Conservation (phyloP, 2,329 filamentous ascomycete genomes). For the Phialophora macrospora region DNA sequence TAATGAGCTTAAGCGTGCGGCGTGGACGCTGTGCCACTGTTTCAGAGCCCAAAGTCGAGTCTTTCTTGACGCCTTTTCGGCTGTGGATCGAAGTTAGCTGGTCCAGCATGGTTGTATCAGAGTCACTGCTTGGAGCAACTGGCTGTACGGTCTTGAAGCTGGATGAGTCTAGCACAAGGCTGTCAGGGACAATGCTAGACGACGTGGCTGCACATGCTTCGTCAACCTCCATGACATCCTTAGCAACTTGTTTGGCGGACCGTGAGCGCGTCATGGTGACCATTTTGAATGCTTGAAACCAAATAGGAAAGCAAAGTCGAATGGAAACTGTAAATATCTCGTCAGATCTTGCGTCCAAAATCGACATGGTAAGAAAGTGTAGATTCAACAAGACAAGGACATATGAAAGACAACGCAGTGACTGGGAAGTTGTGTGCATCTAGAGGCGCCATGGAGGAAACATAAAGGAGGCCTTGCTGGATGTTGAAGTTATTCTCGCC, state of each 20-base stretch:
- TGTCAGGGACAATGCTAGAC: not conserved
- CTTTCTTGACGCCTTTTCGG: not conserved
- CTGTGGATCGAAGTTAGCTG: not conserved
- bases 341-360: conserved; percentile 2
- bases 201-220: conserved; percentile 2
- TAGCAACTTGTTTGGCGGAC: not conserved
- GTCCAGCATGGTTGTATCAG: not conserved
- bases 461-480: not conserved
- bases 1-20: not conserved
- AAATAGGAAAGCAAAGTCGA: not conserved
- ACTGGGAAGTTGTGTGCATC: not conserved
- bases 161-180: not conserved
- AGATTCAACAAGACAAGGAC: not conserved
- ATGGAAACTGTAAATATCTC: conserved; percentile 1
- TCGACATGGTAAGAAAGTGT: not conserved
- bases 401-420: not conserved
- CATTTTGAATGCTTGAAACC: conserved; percentile 17
- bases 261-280: conserved; percentile 18
- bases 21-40: not conserved
- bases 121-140: not conserved
- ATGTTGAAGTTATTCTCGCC: not conserved
- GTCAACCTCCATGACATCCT: conserved; percentile 11
- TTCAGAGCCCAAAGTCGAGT: not conserved
- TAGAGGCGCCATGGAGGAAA: not conserved
- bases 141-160: not conserved